These are phyloP conservation scores for Chaetomium cochliodes DNA, from an alignment of 495 filamentous ascomycete species.

Conservation along the genomic window DNA sequence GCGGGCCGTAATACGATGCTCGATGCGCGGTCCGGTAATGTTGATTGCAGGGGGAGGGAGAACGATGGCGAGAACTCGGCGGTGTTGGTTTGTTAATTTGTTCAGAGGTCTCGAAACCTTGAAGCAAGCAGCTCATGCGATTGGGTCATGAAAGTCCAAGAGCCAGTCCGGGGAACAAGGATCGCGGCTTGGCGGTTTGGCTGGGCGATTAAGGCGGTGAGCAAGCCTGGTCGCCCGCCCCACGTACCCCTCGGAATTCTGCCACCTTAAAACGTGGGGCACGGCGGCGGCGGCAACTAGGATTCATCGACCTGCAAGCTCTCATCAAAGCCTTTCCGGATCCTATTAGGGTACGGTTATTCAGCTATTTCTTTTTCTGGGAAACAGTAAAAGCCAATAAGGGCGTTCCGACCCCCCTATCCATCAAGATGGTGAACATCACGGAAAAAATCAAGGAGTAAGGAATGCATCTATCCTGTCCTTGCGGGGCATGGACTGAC, in stretches of 20 bases:
- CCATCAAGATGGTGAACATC: conserved; percentile 94
- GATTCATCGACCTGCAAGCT: conserved; percentile 15
- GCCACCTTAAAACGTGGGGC: conserved; percentile 38
- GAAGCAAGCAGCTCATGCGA: no score
- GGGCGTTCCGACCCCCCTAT: conserved; percentile 23
- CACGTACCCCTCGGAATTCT: conserved; percentile 38
- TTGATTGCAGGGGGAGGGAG: not conserved
- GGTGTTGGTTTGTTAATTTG: not conserved
- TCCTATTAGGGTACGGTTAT: conserved; percentile 5
- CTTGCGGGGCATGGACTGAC: conserved; percentile 24
- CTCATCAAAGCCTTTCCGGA: not conserved
- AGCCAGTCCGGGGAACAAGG: no score
- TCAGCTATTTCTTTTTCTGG: conserved; percentile 16
- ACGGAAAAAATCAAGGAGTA: conserved; percentile 99
- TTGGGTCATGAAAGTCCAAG: no score
- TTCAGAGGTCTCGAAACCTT: no score
- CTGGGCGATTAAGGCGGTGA: not conserved
- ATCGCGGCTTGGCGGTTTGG: not conserved
- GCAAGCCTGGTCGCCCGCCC: not conserved
- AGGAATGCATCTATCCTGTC: conserved; percentile 28
- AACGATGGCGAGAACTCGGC: not conserved
- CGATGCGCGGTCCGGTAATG: not conserved
- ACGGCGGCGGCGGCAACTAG: not conserved
- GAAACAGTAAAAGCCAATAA: conserved; percentile 5
- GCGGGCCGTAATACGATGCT: not conserved